phyloP scores from a whole-genome alignment of 768 basidiomycete species.

The Mycena albidolilacea region DNA sequence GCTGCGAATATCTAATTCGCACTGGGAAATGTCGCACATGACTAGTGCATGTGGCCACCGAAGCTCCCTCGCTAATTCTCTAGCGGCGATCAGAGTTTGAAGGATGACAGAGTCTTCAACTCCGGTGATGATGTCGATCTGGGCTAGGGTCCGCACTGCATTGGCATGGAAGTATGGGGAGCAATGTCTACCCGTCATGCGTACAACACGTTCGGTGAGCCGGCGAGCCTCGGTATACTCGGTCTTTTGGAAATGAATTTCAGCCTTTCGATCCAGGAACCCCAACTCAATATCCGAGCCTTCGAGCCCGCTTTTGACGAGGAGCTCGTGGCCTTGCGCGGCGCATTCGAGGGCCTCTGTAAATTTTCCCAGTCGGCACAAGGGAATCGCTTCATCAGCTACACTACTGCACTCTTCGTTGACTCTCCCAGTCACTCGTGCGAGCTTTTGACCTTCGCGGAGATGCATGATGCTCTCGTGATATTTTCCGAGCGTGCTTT shows the following conservation, averaged over 20 bases:
- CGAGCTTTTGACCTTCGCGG: neutral
- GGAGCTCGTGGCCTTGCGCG: neutral
- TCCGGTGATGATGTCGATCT: neutral
- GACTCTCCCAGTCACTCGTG: neutral
- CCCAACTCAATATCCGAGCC: conserved; percentile 1
- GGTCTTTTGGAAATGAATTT: conserved; percentile 8
- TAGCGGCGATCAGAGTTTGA: neutral
- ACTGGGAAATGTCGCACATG: neutral
- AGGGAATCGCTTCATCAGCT: conserved; percentile 4
- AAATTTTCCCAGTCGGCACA: neutral
- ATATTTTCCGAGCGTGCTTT: neutral
- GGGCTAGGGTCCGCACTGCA: neutral
- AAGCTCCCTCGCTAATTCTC: neutral
- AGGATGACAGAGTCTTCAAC: neutral
- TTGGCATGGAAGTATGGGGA: neutral
- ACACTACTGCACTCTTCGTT: conserved; percentile 1
- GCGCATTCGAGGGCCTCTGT: conserved; percentile 3
- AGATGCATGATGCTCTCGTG: neutral
- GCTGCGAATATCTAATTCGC: neutral
- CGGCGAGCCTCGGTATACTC: neutral
- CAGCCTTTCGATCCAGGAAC: neutral
- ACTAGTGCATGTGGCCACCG: neutral
- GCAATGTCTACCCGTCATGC: conserved; percentile 1
- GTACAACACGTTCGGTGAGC: neutral
- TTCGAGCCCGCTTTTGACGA: conserved; percentile 2